Evolutionary conservation across 495 filamentous ascomycete genomes (phyloP), one percentile per base, ranked within the genome.

Genomic region (Hypoxylon lenormandii): DNA sequence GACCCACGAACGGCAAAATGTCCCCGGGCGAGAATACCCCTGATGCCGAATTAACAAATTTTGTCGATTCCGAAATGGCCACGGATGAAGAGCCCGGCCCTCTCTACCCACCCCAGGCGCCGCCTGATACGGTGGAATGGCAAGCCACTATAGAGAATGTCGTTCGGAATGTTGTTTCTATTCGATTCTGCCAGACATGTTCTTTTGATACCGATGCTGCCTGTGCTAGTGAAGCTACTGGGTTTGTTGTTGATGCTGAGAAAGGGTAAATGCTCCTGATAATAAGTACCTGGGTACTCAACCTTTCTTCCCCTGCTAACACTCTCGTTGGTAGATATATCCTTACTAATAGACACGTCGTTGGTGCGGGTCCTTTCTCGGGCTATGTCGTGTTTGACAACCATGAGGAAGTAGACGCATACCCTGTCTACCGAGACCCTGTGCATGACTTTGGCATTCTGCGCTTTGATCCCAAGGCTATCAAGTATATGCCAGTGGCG

Each of bases 381-480:
- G 95, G 95, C 11, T 97, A 94, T 77, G 92, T 90, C 75, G 92
- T 99, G 61, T 98, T 99, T 75, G 95, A 99, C 74, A 98, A 99
- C 72, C 95, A 99, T 78, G 95, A 98, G 64, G 81, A 97, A 86
- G 96, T 93, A 58, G 95, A 98, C 75, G 94, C 96, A 61, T 91
- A 91, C 76, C 95, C 95, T n/a, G 92, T 99, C 38, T 99, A 99
- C 77, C 91, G 95, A 72, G 95, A 99, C 74, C 95, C 95, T 47
- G 93, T 99, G 33, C 95, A 99, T 80, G 95, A 99, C 79, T 99
- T 99, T 70, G 95, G 95, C 54, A 92, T 99, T 69, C 87, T 99
- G 37, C 88, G 95, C 60, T 99, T 98, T 80, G 90, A 98, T 72
- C 95, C 96, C 30, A 91, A 92, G 74, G 89, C 90, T 3, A 97